These are phyloP conservation scores for Scenedesmus sp. DNA, from an alignment of 163 green algal species.

Conservation along the genomic window DNA sequence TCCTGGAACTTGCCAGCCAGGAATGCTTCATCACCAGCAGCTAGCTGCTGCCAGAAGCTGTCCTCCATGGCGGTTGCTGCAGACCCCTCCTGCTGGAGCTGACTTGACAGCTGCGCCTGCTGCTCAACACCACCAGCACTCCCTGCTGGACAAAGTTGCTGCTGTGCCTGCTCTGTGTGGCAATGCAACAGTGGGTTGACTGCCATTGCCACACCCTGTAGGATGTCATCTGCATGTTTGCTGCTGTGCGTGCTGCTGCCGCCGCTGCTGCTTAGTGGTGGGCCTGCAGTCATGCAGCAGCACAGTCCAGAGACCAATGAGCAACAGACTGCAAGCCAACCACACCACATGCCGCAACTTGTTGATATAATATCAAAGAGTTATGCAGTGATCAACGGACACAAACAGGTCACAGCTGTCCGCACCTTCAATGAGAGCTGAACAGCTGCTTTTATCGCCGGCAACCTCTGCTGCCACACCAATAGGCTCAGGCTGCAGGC, in stretches of 20 bases:
- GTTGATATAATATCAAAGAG: neutral
- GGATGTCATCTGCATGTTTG: neutral
- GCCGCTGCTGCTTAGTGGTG: neutral
- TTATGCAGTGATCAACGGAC: neutral
- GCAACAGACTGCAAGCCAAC: neutral
- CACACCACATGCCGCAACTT: neutral
- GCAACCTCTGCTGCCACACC: neutral
- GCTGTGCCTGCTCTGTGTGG: neutral
- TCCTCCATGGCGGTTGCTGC: neutral
- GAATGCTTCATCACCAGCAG: neutral
- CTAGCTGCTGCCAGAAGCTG: conserved; percentile 12
- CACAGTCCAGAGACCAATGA: neutral
- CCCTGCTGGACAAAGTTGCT: neutral
- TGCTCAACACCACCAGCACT: neutral
- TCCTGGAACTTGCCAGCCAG: neutral
- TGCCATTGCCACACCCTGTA: neutral
- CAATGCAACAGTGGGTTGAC: neutral
- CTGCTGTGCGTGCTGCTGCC: neutral
- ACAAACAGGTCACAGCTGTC: neutral
- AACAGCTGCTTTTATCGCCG: neutral
- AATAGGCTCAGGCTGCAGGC: neutral
- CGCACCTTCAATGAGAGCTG: neutral
- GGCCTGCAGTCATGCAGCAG: neutral
- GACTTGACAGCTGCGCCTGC: neutral
- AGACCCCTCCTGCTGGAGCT: neutral